Evolutionary conservation across 768 basidiomycete species (phyloP), one percentile per base, ranked within the genome.

Genomic region (Dendrothele bispora): DNA sequence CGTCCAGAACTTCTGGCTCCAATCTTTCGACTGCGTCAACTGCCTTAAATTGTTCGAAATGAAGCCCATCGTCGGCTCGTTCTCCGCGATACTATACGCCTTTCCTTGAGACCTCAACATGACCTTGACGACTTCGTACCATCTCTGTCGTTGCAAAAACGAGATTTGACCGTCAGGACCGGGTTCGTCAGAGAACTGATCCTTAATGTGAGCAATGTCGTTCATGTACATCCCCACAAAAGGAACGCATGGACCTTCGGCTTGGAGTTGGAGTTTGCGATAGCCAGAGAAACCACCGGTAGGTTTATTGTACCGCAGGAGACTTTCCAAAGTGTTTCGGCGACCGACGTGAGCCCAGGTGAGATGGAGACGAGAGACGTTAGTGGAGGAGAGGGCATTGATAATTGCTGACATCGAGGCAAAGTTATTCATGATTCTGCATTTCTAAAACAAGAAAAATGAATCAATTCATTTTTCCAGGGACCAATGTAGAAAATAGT

Each of bases 371-470:
- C 78, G 75, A 8, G 73, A 69, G 46, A 88, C 70, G 15, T 78
- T 79, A 18, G 73, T 73, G 55, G 80, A 81, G 1, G 82, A 80
- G 40, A 89, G 70, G 4, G 79, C 84, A 26, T 74, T 78, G 51
- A 81, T 72, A 51, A 89, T 77, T 4, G 85, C 80, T 54, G 81
- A 78, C 79, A 86, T 77, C 1, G 84, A 82, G 30, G 82, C 74
- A 51, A 82, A 82, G 60, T 88, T 88, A 60, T 80, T 79, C 56
- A 86, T 62, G 11, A 63, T 55, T 28, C 73, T 76, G 63, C 83
- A 88, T 75, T 80, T 84, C 86, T 89, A 57, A 12, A 41, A 50
- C n/a, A 51, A 44, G 7, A 26, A 24, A 42, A n/a, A 47, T 55
- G 58, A 51, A n/a, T n/a, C n/a, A n/a, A n/a, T n/a, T n/a, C n/a